A percentile compares a stretch with the other conserved stretches of the same genome.
Evolutionary conservation across 2,329 filamentous ascomycete genomes (phyloP).

Genomic region (Botryotinia convoluta): DNA sequence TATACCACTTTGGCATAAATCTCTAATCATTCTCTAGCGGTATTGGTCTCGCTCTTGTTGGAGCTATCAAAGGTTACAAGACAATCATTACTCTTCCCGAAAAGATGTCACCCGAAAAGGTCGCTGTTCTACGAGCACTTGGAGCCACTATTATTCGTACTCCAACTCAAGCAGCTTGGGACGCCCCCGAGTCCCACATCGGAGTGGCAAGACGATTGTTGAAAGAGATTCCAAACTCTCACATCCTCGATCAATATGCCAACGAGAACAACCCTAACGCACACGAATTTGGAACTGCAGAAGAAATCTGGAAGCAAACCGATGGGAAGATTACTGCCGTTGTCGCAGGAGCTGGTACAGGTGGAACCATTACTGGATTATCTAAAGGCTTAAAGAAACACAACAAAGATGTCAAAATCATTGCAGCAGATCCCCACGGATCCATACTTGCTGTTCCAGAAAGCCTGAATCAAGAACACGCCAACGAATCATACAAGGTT

Average conservation of each 20-base stretch:
- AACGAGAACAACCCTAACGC: constrained; percentile 90
- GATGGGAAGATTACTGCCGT: constrained; percentile 77
- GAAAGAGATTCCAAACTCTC: constrained; percentile 94
- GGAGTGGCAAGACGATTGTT: constrained; percentile 86
- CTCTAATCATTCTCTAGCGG: constrained; percentile 48
- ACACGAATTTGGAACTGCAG: constrained; percentile 89
- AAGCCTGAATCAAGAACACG: constrained; percentile 72
- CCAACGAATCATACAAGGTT: constrained; percentile 90
- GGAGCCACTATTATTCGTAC: constrained; percentile 98
- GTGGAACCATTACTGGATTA: constrained; percentile 90
- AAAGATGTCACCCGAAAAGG: constrained; percentile 99
- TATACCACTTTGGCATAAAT: background rate
- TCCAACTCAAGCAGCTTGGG: constrained; percentile 91
- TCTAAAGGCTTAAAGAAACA: constrained; percentile 85
- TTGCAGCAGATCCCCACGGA: constrained; percentile 89
- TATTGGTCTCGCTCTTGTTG: constrained; percentile 91
- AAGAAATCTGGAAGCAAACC: constrained; percentile 95
- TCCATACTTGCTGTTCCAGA: constrained; percentile 86
- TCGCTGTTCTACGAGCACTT: constrained; percentile 87
- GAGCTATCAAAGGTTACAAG: constrained; percentile 94
- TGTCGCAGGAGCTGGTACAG: constrained; percentile 90
- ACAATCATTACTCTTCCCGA: constrained; percentile 98
- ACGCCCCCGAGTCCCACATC: constrained; percentile 94
- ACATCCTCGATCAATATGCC: constrained; percentile 95
- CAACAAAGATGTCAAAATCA: constrained; percentile 78